phyloP scores from a whole-genome alignment of 2,329 filamentous ascomycete species.

The Cryphonectria japonica region DNA sequence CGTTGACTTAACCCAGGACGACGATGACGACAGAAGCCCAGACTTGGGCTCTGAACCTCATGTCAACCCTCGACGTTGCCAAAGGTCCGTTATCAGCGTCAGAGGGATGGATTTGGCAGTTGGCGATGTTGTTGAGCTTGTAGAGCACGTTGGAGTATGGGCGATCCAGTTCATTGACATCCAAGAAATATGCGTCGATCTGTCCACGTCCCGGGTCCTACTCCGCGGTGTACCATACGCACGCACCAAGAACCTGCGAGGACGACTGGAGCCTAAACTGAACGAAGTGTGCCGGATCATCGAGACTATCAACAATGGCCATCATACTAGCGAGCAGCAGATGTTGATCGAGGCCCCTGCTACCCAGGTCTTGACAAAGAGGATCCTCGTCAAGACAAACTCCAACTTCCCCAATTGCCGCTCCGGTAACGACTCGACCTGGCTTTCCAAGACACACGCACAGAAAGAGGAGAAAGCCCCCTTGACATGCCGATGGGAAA shows the following conservation, averaged over 20 bases:
- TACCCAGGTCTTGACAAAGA: slow-evolving; percentile 42
- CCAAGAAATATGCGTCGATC: slow-evolving; percentile 40
- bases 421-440: slow-evolving; percentile 27
- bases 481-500: slow-evolving; percentile 59
- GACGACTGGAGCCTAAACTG: slow-evolving; percentile 42
- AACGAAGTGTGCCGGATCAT: slow-evolving; percentile 52
- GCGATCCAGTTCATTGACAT: slow-evolving; percentile 47
- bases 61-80: not conserved
- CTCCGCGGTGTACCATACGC: slow-evolving; percentile 46
- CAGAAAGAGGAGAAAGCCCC: slow-evolving; percentile 38
- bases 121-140: slow-evolving; percentile 18
- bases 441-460: not conserved
- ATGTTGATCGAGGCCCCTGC: slow-evolving; percentile 48
- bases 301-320: slow-evolving; percentile 43
- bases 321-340: slow-evolving; percentile 39
- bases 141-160: not conserved
- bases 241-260: slow-evolving; percentile 40
- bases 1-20: slow-evolving; percentile 14
- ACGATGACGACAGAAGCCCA: not conserved
- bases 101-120: not conserved
- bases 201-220: slow-evolving; percentile 39
- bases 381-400: slow-evolving; percentile 60
- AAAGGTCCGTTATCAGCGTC: not conserved
- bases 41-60: not conserved
- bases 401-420: slow-evolving; percentile 44